Percentiles rank a stretch among this genome's conserved stretches.
These are phyloP conservation scores for Bipolaris sorokiniana DNA, from an alignment of 2,329 filamentous ascomycete species.

Conservation along the genomic window DNA sequence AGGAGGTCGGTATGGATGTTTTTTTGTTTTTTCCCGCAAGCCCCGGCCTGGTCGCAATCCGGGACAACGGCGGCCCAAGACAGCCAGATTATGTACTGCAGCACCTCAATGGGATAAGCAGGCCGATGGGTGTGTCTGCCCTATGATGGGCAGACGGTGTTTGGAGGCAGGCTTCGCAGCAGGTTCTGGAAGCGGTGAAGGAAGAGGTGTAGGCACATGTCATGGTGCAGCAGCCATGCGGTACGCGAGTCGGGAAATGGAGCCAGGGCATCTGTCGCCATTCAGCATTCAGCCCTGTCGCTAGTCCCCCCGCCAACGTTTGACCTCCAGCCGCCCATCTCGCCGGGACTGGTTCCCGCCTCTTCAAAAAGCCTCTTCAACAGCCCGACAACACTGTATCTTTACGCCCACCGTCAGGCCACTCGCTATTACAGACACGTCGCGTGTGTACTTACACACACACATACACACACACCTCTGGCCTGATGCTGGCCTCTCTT, in stretches of 20 bases:
- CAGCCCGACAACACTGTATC: conserved; percentile 9
- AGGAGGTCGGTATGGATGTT: conserved; percentile 15
- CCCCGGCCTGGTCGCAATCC: conserved; percentile 7
- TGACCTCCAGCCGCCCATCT: conserved; percentile 29
- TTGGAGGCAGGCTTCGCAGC: neutral
- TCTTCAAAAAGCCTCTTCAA: conserved; percentile 27
- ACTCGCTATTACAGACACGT: neutral
- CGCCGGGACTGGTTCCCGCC: conserved; percentile 37
- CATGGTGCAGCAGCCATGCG: conserved; percentile 37
- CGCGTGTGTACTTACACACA: neutral
- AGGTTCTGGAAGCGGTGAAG: conserved; percentile 30
- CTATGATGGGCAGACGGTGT: too few species aligned
- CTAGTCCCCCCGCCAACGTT: conserved; percentile 34
- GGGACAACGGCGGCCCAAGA: too few species aligned
- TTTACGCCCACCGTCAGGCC: neutral
- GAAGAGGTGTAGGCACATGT: conserved; percentile 37
- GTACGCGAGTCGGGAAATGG: conserved; percentile 25
- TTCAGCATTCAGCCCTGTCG: conserved; percentile 24
- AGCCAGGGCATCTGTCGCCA: conserved; percentile 24
- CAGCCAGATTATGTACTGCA: too few species aligned
- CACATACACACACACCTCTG: too few species aligned
- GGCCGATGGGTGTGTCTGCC: too few species aligned
- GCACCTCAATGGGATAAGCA: too few species aligned
- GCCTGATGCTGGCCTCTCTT: neutral
- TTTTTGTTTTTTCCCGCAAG: conserved; percentile 11